Conservation (phyloP, 176 grass and related monocot genomes). For the Aegilops tauschii region DNA sequence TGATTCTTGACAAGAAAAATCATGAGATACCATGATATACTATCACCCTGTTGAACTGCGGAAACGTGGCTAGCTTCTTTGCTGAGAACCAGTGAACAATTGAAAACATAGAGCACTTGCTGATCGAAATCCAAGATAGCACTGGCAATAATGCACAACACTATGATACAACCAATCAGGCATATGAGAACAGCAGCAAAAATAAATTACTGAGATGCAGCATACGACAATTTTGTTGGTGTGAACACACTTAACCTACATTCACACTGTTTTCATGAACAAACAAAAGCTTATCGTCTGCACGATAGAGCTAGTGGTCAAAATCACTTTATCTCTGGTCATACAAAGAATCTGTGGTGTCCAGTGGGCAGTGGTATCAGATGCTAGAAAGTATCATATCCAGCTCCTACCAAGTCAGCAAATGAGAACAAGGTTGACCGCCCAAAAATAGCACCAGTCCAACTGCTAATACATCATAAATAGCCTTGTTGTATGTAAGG, state of each 20-base stretch:
- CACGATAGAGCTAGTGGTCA: neutral
- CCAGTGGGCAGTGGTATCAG: neutral
- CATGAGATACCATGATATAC: constrained; percentile 15
- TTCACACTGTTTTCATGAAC: constrained; percentile 22
- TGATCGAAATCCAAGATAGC: constrained; percentile 1
- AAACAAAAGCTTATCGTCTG: constrained; percentile 9
- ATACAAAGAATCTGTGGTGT: neutral
- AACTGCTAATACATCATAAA: constrained; percentile 27
- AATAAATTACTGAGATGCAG: constrained; percentile 16
- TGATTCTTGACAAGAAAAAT: constrained; percentile 18
- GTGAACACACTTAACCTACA: constrained; percentile 36
- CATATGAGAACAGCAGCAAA: constrained; percentile 24
- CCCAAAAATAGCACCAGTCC: constrained; percentile 15
- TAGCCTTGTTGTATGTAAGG: neutral
- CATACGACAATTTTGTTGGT: constrained; percentile 14
- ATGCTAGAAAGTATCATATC: constrained; percentile 17
- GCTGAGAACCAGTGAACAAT: constrained; percentile 2
- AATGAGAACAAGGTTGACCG: constrained; percentile 3
- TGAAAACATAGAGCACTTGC: constrained; percentile 9
- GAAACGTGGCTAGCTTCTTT: neutral
- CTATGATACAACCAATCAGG: constrained; percentile 4
- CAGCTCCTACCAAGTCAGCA: constrained; percentile 1
- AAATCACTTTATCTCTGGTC: constrained; percentile 18
- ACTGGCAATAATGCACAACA: constrained; percentile 9
- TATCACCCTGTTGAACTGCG: constrained; percentile 23